Conservation (phyloP, 495 filamentous ascomycete species). For the Cercophora samala region DNA sequence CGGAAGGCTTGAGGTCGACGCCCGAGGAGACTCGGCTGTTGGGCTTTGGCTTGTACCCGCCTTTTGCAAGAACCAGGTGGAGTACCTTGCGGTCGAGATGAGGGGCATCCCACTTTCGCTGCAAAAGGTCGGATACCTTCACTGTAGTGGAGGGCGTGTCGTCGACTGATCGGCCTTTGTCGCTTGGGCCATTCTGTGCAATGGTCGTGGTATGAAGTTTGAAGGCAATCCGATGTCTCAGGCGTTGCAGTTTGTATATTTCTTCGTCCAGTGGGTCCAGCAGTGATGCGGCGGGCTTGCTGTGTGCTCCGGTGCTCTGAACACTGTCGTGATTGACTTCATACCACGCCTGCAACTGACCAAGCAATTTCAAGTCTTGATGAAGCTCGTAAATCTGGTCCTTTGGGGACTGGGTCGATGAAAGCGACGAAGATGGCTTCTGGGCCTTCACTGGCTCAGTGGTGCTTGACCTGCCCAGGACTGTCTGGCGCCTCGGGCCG, state of each 20-base stretch:
- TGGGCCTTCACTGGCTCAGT: background rate
- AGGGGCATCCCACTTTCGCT: background rate
- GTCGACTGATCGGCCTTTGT: background rate
- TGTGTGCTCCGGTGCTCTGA: background rate
- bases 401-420: background rate
- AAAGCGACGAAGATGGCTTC: background rate
- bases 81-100: background rate
- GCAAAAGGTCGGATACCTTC: background rate
- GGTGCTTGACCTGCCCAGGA: background rate
- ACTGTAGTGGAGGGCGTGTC: background rate
- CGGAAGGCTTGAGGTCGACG: background rate
- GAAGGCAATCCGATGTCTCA: background rate
- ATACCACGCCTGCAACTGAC: background rate
- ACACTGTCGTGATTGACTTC: background rate
- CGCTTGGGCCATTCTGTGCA: background rate
- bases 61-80: background rate
- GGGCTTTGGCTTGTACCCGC: background rate
- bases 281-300: background rate
- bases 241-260: background rate
- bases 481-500: too few species aligned
- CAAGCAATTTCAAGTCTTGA: background rate
- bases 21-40: background rate
- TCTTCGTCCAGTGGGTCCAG: background rate
- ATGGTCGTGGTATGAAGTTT: background rate
- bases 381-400: background rate